Conservation (phyloP, 345 rosid species). For the Populus pruinosa region DNA sequence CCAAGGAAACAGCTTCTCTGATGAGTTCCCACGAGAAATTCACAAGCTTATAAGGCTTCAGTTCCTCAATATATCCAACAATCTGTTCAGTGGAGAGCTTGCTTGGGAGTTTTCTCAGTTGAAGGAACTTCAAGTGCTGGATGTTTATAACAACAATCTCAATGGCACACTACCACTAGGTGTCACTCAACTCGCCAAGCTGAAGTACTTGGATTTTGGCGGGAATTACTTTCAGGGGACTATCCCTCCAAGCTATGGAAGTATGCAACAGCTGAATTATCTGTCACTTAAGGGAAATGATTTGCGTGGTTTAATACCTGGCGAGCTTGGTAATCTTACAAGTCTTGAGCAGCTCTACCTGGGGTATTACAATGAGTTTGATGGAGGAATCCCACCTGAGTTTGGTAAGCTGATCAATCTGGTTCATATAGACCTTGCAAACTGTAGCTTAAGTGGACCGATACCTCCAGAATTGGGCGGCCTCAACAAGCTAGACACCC, state of each 20-base stretch:
- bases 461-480: slow-evolving; percentile 58
- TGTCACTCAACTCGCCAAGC: slow-evolving; percentile 30
- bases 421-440: slow-evolving; percentile 54
- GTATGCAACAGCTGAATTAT: slow-evolving; percentile 34
- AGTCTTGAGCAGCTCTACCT: slow-evolving; percentile 46
- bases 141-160: slow-evolving; percentile 55
- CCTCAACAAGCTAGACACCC: slow-evolving; percentile 45
- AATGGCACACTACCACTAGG: slow-evolving; percentile 48
- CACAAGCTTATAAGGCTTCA: slow-evolving; percentile 39
- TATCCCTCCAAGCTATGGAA: slow-evolving; percentile 49
- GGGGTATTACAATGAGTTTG: slow-evolving; percentile 57
- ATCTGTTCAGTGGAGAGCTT: slow-evolving; percentile 45
- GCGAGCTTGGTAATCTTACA: slow-evolving; percentile 54
- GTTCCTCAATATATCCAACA: slow-evolving; percentile 53
- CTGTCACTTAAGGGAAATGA: slow-evolving; percentile 59
- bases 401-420: slow-evolving; percentile 49
- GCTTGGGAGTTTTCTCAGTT: slow-evolving; percentile 48
- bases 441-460: slow-evolving; percentile 46
- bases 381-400: slow-evolving; percentile 55
- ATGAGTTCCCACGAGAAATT: slow-evolving; percentile 32
- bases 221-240: slow-evolving; percentile 59
- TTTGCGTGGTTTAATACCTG: slow-evolving; percentile 49
- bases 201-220: slow-evolving; percentile 54
- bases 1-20: slow-evolving; percentile 40
- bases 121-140: slow-evolving; percentile 39